Percentiles rank a stretch among this genome's conserved stretches.
These are phyloP conservation scores for Coprinopsis cinerea DNA, from an alignment of 768 basidiomycete species.

Conservation along the genomic window DNA sequence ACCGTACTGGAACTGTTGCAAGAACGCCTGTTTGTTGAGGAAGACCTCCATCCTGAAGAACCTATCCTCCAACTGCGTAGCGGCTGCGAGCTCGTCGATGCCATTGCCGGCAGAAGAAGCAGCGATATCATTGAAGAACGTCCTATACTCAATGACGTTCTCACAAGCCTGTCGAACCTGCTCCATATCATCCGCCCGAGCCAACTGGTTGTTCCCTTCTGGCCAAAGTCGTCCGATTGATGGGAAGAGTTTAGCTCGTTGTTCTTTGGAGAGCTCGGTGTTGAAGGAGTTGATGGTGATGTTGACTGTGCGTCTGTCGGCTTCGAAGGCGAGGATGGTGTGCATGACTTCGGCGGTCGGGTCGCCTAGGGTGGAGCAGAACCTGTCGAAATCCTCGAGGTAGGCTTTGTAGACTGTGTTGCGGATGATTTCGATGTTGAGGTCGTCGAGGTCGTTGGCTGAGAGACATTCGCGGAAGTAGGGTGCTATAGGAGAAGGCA, in stretches of 20 bases:
- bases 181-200: constrained; percentile 92
- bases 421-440: constrained; percentile 99
- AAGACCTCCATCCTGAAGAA: constrained; percentile 95
- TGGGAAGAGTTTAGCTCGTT: constrained; percentile 91
- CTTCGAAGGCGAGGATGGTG: constrained; percentile 89
- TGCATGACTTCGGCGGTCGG: constrained; percentile 93
- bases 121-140: constrained; percentile 74
- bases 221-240: constrained; percentile 91
- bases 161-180: constrained; percentile 87
- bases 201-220: constrained; percentile 90
- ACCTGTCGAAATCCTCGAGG: constrained; percentile 93
- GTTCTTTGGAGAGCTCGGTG: constrained; percentile 92
- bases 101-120: constrained; percentile 29
- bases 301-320: constrained; percentile 94
- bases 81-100: constrained; percentile 41
- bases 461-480: constrained; percentile 97
- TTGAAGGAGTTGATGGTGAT: constrained; percentile 99
- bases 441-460: constrained; percentile 93
- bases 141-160: constrained; percentile 80
- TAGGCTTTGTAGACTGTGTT: constrained; percentile 99
- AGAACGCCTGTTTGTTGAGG: constrained; percentile 89
- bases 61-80: constrained; percentile 78
- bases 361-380: constrained; percentile 69
- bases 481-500: constrained; percentile 47
- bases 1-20: constrained; percentile 95